Conservation (phyloP, 1,139 yeast species). For the Diutina pseudorugosa region DNA sequence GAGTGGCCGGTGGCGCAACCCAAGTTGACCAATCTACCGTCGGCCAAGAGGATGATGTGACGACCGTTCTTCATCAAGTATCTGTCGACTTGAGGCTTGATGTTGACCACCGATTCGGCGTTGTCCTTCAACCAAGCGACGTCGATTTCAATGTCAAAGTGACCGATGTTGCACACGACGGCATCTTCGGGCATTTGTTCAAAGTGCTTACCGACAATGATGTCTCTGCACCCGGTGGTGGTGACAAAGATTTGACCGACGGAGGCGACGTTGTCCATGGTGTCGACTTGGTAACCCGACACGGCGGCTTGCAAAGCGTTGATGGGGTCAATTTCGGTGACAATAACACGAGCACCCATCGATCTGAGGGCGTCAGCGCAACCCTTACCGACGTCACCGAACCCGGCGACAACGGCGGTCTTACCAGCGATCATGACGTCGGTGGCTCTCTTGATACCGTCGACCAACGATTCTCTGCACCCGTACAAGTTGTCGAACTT, state of each 20-base stretch:
- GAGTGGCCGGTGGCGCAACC: constrained; percentile 99
- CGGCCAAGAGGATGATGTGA: constrained; percentile 94
- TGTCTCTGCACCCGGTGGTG: constrained; percentile 99
- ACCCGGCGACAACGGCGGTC: constrained; percentile 98
- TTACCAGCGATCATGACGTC: constrained; percentile 99
- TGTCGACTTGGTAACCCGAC: constrained; percentile 95
- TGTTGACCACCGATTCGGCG: constrained; percentile 85
- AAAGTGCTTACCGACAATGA: constrained; percentile 85
- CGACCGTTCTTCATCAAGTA: constrained; percentile 82
- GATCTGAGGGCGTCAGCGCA: constrained; percentile 99
- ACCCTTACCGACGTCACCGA: constrained; percentile 99
- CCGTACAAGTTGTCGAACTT: constrained; percentile 99
- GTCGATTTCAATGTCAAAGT: constrained; percentile 97
- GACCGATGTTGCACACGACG: constrained; percentile 99
- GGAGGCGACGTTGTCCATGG: constrained; percentile 90
- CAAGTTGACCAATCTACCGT: constrained; percentile 98
- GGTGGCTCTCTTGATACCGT: constrained; percentile 99
- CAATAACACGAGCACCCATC: constrained; percentile 99
- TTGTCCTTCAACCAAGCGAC: constrained; percentile 95
- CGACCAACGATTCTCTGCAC: constrained; percentile 97
- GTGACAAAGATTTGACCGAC: constrained; percentile 97
- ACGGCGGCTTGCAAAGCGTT: constrained; percentile 99
- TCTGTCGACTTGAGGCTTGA: constrained; percentile 99
- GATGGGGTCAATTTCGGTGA: constrained; percentile 97
- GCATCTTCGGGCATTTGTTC: constrained; percentile 97